Conservation (phyloP, 129 eudicot species). For the Flaveria linearis region DNA sequence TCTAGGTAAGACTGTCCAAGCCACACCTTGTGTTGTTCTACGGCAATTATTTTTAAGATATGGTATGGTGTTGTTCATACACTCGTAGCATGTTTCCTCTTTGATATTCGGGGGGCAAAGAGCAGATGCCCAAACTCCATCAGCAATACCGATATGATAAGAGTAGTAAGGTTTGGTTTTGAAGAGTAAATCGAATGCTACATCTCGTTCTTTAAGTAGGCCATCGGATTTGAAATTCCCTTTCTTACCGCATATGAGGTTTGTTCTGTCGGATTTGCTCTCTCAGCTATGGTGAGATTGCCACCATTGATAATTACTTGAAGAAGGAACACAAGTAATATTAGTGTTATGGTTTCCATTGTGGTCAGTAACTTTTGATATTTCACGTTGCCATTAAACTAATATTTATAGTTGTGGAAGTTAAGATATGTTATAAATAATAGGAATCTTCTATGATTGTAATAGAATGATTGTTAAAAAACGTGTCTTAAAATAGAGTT, state of each 20-base stretch:
- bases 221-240: neutral
- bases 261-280: neutral
- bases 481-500: neutral
- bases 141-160: neutral
- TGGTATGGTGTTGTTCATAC: neutral
- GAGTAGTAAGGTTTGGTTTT: neutral
- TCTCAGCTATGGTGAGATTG: neutral
- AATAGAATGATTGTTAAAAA: neutral
- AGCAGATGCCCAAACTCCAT: neutral
- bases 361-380: neutral
- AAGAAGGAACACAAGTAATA: neutral
- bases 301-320: conserved; percentile 1
- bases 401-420: neutral
- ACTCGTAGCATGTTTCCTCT: neutral
- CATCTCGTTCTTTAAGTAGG: neutral
- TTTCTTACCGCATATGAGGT: neutral
- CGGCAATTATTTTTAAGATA: neutral
- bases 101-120: neutral
- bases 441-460: no score
- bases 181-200: neutral
- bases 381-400: neutral
- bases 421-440: neutral
- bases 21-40: neutral
- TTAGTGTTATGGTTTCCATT: neutral
- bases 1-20: neutral